phyloP scores from a whole-genome alignment of 352 stramenopile species.

The Globisporangium cylindrosporum region DNA sequence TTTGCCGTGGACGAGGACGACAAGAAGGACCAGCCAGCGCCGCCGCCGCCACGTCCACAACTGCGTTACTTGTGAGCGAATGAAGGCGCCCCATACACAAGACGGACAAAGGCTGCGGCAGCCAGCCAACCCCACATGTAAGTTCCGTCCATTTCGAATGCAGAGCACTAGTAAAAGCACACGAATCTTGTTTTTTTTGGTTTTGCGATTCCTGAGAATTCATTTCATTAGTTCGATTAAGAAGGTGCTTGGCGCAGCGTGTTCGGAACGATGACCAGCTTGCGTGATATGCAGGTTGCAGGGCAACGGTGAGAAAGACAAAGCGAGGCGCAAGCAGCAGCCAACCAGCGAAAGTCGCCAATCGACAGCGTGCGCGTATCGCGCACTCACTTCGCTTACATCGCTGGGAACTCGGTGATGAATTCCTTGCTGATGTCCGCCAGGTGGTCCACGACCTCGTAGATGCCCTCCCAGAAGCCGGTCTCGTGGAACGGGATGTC shows the following conservation, averaged over 20 bases:
- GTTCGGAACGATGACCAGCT: conserved; percentile 11
- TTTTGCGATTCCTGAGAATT: conserved; percentile 9
- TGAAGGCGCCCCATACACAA: conserved; percentile 10
- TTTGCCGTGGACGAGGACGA: conserved; percentile 39
- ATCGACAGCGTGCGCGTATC: not conserved
- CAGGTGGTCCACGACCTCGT: conserved; percentile 94
- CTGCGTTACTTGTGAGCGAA: conserved; percentile 28
- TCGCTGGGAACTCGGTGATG: conserved; percentile 96
- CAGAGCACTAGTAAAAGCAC: not conserved
- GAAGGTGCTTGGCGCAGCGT: conserved; percentile 2
- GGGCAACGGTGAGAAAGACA: not conserved
- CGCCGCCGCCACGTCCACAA: conserved; percentile 55
- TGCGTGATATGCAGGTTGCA: conserved; percentile 3
- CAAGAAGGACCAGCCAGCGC: conserved; percentile 36
- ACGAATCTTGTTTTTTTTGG: not conserved
- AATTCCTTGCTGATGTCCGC: conserved; percentile 93
- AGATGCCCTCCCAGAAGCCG: conserved; percentile 90
- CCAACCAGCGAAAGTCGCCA: not conserved
- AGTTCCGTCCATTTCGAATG: not conserved
- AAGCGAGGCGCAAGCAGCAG: not conserved
- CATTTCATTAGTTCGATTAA: conserved; percentile 6
- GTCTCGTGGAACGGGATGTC: conserved; percentile 96
- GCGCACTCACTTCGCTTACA: conserved; percentile 77
- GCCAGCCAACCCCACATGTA: not conserved
- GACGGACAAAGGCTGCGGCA: conserved; percentile 6